Percentiles rank a stretch among this genome's conserved stretches.
Conservation (phyloP, 352 stramenopile species). For the Phytophthora tentaculata region DNA sequence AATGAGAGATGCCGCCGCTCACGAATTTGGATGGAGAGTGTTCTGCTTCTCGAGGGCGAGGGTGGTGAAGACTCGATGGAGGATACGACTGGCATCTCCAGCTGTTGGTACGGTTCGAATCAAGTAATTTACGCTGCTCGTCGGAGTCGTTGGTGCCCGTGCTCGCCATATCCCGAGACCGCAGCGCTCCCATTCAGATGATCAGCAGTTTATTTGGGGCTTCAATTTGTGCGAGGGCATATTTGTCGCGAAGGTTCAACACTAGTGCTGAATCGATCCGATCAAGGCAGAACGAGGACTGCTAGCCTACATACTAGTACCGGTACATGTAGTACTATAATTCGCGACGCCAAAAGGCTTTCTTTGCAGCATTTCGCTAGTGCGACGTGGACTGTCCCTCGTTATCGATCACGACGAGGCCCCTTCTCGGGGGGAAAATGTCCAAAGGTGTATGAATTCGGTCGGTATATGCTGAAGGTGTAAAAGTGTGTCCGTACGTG, state of each 20-base stretch:
- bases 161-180: slow-evolving; percentile 20
- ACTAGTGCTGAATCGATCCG: slow-evolving; percentile 14
- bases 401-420: slow-evolving; percentile 4
- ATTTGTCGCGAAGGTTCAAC: background rate
- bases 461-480: no score
- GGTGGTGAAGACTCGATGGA: slow-evolving; percentile 2
- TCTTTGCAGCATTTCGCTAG: slow-evolving; percentile 25
- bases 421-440: no score
- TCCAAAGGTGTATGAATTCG: no score
- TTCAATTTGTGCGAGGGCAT: background rate
- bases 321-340: background rate
- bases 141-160: slow-evolving; percentile 26
- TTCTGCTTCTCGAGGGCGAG: background rate
- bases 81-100: slow-evolving; percentile 20
- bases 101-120: slow-evolving; percentile 15
- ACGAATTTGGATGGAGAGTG: background rate
- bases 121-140: slow-evolving; percentile 6
- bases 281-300: background rate
- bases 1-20: slow-evolving; percentile 12
- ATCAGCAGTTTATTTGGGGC: background rate
- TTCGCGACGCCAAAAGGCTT: no score
- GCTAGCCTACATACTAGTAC: background rate
- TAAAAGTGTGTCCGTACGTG: no score
- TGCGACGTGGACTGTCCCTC: background rate
- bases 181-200: slow-evolving; percentile 11